These are phyloP conservation scores for Glarea lozoyensis DNA, from an alignment of 495 filamentous ascomycete genomes.

Conservation along the genomic window DNA sequence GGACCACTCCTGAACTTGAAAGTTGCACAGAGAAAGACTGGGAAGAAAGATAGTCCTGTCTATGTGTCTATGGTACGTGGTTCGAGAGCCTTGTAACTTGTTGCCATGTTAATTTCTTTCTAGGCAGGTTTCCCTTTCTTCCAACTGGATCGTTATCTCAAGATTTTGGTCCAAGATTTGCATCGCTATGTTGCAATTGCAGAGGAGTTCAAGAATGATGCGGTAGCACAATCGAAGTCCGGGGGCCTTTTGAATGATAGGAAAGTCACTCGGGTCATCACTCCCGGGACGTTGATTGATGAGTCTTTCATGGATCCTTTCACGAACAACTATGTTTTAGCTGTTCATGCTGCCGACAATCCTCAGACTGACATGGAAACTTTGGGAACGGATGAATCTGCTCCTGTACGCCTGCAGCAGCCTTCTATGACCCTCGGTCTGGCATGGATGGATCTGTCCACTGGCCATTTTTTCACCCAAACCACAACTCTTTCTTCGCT, in stretches of 20 bases:
- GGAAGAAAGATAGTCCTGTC: conserved; percentile 52
- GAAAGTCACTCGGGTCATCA: conserved; percentile 76
- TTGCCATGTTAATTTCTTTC: not conserved
- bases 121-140: conserved; percentile 88
- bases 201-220: conserved; percentile 74
- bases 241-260: conserved; percentile 77
- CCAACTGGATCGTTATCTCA: conserved; percentile 85
- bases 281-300: conserved; percentile 91
- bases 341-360: conserved; percentile 42
- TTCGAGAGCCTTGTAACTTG: conserved; percentile 4
- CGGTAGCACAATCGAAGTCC: conserved; percentile 54
- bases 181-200: conserved; percentile 86
- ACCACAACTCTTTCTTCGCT: conserved; percentile 63
- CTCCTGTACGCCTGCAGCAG: not conserved
- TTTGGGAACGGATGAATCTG: not conserved
- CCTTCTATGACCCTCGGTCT: conserved; percentile 49
- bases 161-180: conserved; percentile 83
- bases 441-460: conserved; percentile 92
- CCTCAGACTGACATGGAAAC: conserved; percentile 5
- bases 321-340: conserved; percentile 84
- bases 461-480: conserved; percentile 87
- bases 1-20: conserved; percentile 84
- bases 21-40: conserved; percentile 67
- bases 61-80: conserved; percentile 53
- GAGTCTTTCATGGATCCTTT: conserved; percentile 94